Evolutionary conservation across 208 protist genomes (phyloP).

Genomic region (Trypanosoma cruzi): DNA sequence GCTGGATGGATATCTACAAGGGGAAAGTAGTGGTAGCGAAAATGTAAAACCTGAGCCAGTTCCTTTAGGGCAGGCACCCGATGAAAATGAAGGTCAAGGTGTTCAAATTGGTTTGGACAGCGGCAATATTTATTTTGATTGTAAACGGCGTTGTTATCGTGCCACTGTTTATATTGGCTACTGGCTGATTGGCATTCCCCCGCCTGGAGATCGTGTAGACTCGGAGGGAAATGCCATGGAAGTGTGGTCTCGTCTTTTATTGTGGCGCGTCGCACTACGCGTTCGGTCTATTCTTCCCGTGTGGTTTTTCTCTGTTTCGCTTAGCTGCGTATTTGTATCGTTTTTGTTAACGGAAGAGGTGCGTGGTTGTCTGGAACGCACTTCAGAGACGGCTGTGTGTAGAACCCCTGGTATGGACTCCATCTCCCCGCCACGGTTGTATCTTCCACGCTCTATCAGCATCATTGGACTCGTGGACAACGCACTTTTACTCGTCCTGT

Average conservation of each 20-base stretch:
- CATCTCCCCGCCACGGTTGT: not conserved
- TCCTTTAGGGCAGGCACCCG: not conserved
- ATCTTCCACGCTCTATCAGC: conserved; percentile 16
- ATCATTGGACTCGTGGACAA: conserved; percentile 18
- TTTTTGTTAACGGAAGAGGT: not conserved
- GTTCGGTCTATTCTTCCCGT: not conserved
- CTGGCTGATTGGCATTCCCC: conserved; percentile 3
- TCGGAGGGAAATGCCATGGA: not conserved
- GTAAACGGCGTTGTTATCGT: not conserved
- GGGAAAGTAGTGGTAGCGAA: not conserved
- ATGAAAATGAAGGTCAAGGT: not conserved
- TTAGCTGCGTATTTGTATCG: not conserved
- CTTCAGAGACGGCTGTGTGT: conserved; percentile 17
- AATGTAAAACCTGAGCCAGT: not conserved
- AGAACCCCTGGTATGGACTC: not conserved
- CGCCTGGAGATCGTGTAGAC: not conserved
- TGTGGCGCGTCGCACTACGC: conserved; percentile 11
- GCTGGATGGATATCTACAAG: not conserved
- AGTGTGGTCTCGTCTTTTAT: conserved; percentile 12
- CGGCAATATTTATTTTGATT: not conserved
- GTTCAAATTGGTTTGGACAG: not conserved
- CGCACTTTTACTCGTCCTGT: conserved; percentile 9
- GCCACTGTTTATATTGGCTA: not conserved
- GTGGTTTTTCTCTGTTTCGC: not conserved
- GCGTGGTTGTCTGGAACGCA: conserved; percentile 6